Percentiles rank a stretch among this genome's conserved stretches.
phyloP scores from a whole-genome alignment of 1,139 yeast species.

The Geotrichum bryndzae region DNA sequence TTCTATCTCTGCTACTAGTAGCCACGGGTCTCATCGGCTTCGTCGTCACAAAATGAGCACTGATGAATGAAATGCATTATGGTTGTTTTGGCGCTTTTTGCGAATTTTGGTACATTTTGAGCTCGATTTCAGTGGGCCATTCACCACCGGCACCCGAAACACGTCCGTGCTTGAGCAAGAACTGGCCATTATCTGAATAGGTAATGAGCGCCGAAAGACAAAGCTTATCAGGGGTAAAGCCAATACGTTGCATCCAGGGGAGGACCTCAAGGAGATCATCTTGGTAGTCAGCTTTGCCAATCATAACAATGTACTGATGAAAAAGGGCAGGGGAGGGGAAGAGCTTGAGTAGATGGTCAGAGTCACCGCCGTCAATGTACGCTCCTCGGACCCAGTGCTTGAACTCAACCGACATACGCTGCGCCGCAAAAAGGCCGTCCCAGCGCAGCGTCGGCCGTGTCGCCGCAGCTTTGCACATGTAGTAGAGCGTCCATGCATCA shows the following conservation, averaged over 20 bases:
- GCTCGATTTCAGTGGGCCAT: constrained; percentile 32
- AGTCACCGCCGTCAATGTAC: constrained; percentile 29
- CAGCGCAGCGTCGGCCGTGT: constrained; percentile 33
- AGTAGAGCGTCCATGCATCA: constrained; percentile 21
- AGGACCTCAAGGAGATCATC: constrained; percentile 49
- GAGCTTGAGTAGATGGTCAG: constrained; percentile 32
- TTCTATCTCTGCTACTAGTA: background rate
- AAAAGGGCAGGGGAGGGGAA: constrained; percentile 48
- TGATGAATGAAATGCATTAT: background rate
- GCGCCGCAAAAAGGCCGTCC: constrained; percentile 52
- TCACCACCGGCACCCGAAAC: constrained; percentile 20
- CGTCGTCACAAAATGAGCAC: background rate
- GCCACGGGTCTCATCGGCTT: background rate
- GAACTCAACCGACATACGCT: constrained; percentile 56
- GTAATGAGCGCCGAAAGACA: constrained; percentile 31
- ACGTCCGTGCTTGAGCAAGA: constrained; percentile 28
- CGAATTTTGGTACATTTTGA: constrained; percentile 19
- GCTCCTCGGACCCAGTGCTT: constrained; percentile 37
- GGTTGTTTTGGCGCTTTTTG: background rate
- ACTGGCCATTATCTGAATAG: constrained; percentile 28
- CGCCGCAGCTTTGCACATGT: constrained; percentile 29
- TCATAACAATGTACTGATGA: constrained; percentile 47
- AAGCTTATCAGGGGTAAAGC: constrained; percentile 41
- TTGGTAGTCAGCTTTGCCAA: constrained; percentile 44
- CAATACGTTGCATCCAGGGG: constrained; percentile 54